Base-by-base conservation (phyloP, 495 filamentous ascomycete species). In the Apodospora peruviana region DNA sequence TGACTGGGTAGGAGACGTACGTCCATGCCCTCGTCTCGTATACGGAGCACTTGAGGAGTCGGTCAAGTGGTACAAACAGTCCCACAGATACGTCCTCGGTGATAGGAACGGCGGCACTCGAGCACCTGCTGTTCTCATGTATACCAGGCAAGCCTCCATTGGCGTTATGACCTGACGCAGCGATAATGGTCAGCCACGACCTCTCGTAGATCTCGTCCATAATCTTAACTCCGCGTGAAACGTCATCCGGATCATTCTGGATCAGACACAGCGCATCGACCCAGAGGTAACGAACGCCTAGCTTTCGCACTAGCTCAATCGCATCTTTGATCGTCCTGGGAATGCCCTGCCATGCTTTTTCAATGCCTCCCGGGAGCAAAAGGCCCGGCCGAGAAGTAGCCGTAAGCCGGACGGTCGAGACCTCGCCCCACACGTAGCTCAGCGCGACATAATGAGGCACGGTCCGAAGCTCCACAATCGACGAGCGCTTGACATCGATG, bases 201-300 rank as follows among this genome's bases (percentile, higher is more conserved):
- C 43, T 5, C 39, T 56, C 53, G 36, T 47, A 56, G 9, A 56
- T 52, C 10, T 21, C 1, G 23, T 56, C 53, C 53, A 56, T 56
- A 4, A 51, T 48, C 11, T 47, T 34, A 18, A 56, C 43, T 20
- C 53, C 53, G 2, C n/a, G 8, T 12, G 8, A 2, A 2, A 52
- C 11, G 17, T 52, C 53, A 4, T 42, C 27, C 14, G 29, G 48
- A 18, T 56, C 53, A 32, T 53, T 38, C 34, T 57, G 55, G 4
- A 46, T 21, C 18, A 53, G 27, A 39, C 55, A 57, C 8, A 58
- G n/a, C 3, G 50, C 14, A 38, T 52, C 50, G 2, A 47, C 43
- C 50, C 50, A 58, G 17, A 58, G 51, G 39, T 55, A 58, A 8
- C 39, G 46, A 16, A 37, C 12, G 7, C 51, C 51, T 8, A 58